Base-by-base conservation (phyloP, 2,329 filamentous ascomycete species). In the Pestalotiopsis sp. region DNA sequence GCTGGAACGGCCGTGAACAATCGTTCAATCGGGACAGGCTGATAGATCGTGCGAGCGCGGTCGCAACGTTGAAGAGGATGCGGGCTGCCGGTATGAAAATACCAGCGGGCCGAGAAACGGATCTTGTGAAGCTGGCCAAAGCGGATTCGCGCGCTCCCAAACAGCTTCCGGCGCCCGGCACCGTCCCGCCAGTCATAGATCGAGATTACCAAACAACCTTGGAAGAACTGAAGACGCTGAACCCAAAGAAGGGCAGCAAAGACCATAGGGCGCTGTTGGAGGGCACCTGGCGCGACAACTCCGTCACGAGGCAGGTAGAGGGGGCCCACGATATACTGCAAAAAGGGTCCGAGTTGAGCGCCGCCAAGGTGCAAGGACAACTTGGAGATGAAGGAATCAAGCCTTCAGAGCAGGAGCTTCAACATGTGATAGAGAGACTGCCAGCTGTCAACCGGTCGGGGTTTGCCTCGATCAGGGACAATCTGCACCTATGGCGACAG, bases 401-500 rank as follows among this genome's bases (percentile, higher is more conserved):
- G 24, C 68, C 66, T 11, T 74, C 72, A 24, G 74, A 81, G 44
- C 70, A 66, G 2, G 76, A 40, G 35, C 24, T 66, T 10, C 30
- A 38, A n/a, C 30, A 44, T 13, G 3, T 14, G 0, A 38, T 67
- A 30, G 40, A 30, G 17, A 20, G 70, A 39, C 68, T 80, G 52
- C 75, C 78, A 66, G 77, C 76, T 67, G 78, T 76, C 72, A 68
- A 72, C 10, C 71, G 73, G 30, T 75, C 75, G 39, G 79, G 82
- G 66, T 83, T 83, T 72, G 67, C 74, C 24, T 75, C 79, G 38
- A 73, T 79, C 61, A 80, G 82, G 38, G 89, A 92, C 72, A 88
- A 89, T 73, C 76, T 84, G 58, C 85, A 87, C 70, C 71, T 85
- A 17, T 82, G 85, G 73, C 76, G 80, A 63, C 81, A 85, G 77